Percentiles rank a stretch among this genome's conserved stretches.
Conservation (phyloP, 2,329 filamentous ascomycete genomes). For the Amphichorda felina region DNA sequence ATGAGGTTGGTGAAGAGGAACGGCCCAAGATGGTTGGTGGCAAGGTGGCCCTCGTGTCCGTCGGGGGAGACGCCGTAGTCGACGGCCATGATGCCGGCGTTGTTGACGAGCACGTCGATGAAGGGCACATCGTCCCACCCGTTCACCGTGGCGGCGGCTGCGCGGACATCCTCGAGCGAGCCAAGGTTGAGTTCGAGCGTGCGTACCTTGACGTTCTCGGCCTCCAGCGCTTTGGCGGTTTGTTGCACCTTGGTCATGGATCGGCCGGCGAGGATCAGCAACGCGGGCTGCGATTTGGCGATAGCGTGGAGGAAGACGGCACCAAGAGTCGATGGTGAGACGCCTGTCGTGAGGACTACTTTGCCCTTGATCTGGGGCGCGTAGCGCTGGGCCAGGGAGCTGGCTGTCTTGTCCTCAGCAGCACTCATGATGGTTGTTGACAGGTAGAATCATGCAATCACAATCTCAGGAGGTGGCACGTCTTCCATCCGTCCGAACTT, state of each 20-base stretch:
- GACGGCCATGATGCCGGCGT: conserved; percentile 21
- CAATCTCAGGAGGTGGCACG: no score
- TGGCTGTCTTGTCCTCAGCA: no score
- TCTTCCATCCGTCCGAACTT: no score
- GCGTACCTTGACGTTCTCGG: conserved; percentile 5
- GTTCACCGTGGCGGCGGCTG: conserved; percentile 20
- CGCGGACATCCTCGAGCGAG: conserved; percentile 20
- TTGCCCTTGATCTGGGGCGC: conserved; percentile 3
- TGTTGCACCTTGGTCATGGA: conserved; percentile 1
- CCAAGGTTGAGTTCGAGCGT: conserved; percentile 20
- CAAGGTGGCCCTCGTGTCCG: conserved; percentile 19
- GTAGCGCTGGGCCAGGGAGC: no score
- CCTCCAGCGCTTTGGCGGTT: background rate
- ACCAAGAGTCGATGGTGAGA: conserved; percentile 3
- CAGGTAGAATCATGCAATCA: no score
- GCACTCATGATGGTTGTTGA: no score
- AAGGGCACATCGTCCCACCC: conserved; percentile 16
- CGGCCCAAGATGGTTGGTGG: conserved; percentile 19
- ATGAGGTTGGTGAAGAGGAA: conserved; percentile 21
- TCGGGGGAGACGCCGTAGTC: conserved; percentile 12
- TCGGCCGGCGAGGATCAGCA: conserved; percentile 5
- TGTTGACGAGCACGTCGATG: no score
- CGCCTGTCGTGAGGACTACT: conserved; percentile 5
- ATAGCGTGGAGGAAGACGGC: conserved; percentile 3
- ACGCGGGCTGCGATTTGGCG: background rate